Percentiles rank a stretch among this genome's conserved stretches.
These are phyloP conservation scores for Pestalotiopsis fici DNA, from an alignment of 2,329 filamentous ascomycete species.

Conservation along the genomic window DNA sequence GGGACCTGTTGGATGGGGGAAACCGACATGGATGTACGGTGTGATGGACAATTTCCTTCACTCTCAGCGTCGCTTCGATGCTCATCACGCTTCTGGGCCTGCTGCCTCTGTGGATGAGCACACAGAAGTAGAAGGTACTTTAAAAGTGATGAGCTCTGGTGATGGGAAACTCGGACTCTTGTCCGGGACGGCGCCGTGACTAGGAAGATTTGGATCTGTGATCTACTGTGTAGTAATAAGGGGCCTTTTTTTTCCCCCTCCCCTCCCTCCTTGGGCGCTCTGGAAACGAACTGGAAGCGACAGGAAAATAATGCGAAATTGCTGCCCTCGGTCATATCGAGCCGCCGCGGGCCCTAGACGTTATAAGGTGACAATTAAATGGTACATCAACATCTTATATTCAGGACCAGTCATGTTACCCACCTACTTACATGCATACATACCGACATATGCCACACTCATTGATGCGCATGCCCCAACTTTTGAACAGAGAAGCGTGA, in stretches of 20 bases:
- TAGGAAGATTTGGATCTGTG: slow-evolving; percentile 1
- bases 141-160: background rate
- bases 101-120: background rate
- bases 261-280: too few species aligned
- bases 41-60: background rate
- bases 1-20: background rate
- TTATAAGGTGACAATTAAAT: background rate
- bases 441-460: background rate
- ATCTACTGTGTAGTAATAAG: background rate
- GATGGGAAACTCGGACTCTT: background rate
- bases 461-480: too few species aligned
- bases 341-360: background rate
- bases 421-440: background rate
- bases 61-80: background rate
- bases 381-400: background rate
- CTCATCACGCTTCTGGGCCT: background rate
- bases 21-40: background rate
- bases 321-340: background rate
- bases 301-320: background rate
- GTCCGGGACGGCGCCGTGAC: background rate
- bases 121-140: slow-evolving; percentile 10
- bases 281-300: background rate
- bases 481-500: too few species aligned
- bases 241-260: background rate
- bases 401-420: background rate